Conservation (phyloP, 1,284 basidiomycete species). For the Agroathelia rolfsii region DNA sequence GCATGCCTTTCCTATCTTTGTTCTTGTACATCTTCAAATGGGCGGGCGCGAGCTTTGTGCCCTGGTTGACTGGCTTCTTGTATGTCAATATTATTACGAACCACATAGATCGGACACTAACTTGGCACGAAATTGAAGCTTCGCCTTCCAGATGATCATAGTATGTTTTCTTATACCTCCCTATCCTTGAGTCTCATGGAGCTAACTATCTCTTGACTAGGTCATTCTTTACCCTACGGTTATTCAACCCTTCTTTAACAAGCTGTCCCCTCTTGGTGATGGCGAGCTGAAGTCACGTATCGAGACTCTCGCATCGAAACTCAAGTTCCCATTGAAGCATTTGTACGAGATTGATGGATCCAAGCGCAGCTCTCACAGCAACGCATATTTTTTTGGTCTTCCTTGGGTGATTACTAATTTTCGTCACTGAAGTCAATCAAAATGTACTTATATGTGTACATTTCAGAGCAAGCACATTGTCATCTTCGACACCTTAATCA, state of each 20-base stretch:
- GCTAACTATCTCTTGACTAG: no score
- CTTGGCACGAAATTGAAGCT: no score
- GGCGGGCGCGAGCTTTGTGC: constrained; percentile 85
- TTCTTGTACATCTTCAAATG: constrained; percentile 88
- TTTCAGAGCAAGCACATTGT: constrained; percentile 83
- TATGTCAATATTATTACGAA: no score
- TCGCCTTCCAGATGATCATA: constrained; percentile 78
- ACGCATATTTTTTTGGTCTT: constrained; percentile 92
- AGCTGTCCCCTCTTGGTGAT: constrained; percentile 74
- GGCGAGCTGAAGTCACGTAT: constrained; percentile 71
- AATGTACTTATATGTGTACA: constrained; percentile 2
- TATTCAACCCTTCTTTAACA: constrained; percentile 97
- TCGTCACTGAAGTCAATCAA: constrained; percentile 2
- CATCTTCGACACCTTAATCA: constrained; percentile 93
- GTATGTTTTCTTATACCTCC: no score
- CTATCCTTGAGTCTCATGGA: no score
- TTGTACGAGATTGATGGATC: constrained; percentile 97
- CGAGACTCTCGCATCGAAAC: constrained; percentile 64
- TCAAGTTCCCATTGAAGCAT: constrained; percentile 91
- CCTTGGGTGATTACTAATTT: constrained; percentile 58
- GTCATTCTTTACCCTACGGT: constrained; percentile 82
- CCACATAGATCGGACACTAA: no score
- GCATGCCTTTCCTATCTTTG: constrained; percentile 78
- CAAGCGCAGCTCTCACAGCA: constrained; percentile 89
- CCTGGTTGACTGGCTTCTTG: constrained; percentile 85